Conservation (phyloP, 1,284 basidiomycete genomes). For the Heliocybe sulcata region DNA sequence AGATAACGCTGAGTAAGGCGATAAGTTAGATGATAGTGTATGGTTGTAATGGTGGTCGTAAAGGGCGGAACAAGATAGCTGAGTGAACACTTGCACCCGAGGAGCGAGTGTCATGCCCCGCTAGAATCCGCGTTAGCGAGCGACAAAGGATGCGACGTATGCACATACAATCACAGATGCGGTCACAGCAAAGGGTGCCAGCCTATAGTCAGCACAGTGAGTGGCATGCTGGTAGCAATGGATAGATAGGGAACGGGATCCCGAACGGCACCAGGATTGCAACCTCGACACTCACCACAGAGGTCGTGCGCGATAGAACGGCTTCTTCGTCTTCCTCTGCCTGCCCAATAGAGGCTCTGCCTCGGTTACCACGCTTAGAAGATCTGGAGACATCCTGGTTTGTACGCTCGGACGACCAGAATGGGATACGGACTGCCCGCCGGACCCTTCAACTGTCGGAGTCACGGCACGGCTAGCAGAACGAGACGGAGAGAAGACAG, state of each 20-base stretch:
- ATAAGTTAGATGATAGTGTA: slow-evolving; percentile 18
- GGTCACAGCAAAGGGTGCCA: slow-evolving; percentile 67
- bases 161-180: slow-evolving; percentile 54
- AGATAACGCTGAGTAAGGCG: slow-evolving; percentile 9
- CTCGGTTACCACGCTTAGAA: neutral
- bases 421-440: neutral
- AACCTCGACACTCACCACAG: slow-evolving; percentile 38
- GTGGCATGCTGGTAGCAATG: slow-evolving; percentile 4
- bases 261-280: slow-evolving; percentile 7
- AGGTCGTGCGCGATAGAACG: slow-evolving; percentile 60
- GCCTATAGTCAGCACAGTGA: slow-evolving; percentile 36
- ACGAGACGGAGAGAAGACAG: neutral
- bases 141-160: neutral
- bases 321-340: slow-evolving; percentile 32
- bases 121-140: slow-evolving; percentile 25
- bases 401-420: neutral
- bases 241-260: slow-evolving; percentile 4
- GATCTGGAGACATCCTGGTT: neutral
- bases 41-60: slow-evolving; percentile 36
- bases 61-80: slow-evolving; percentile 59
- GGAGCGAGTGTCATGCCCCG: slow-evolving; percentile 75
- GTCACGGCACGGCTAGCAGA: neutral
- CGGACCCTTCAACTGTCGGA: neutral
- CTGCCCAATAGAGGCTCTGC: neutral
- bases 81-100: slow-evolving; percentile 71